Conservation (phyloP, 352 stramenopile genomes). For the Globisporangium okanoganense region DNA sequence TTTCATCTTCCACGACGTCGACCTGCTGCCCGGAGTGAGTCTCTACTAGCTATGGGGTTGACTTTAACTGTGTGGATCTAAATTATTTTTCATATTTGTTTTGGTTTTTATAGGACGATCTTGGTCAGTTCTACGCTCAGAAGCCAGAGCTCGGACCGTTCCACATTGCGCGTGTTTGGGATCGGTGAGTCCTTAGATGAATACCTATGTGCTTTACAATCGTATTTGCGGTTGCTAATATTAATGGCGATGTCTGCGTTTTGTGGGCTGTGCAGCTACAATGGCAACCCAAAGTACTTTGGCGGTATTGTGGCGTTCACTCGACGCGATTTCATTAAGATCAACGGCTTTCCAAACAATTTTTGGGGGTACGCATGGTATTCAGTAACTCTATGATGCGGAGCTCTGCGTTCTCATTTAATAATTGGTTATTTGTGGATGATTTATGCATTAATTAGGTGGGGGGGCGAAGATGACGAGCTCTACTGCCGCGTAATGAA, state of each 20-base stretch:
- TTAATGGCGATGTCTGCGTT: background rate
- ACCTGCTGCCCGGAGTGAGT: slow-evolving; percentile 82
- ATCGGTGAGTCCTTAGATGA: slow-evolving; percentile 53
- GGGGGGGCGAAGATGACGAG: slow-evolving; percentile 55
- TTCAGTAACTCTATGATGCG: background rate
- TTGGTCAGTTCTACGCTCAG: slow-evolving; percentile 76
- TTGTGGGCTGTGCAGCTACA: slow-evolving; percentile 77
- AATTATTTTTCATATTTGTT: background rate
- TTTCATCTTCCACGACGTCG: slow-evolving; percentile 97
- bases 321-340: slow-evolving; percentile 82
- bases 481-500: slow-evolving; percentile 50
- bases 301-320: slow-evolving; percentile 92
- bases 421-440: no score
- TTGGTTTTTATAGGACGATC: slow-evolving; percentile 34
- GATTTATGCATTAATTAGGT: no score
- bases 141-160: slow-evolving; percentile 68
- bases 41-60: background rate
- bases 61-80: background rate
- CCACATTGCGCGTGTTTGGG: slow-evolving; percentile 94
- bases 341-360: slow-evolving; percentile 96
- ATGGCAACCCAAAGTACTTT: slow-evolving; percentile 93
- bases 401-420: background rate
- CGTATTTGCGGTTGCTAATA: no score
- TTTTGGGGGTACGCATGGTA: slow-evolving; percentile 85
- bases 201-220: no score